Conservation (phyloP, 495 filamentous ascomycete species). For the Usnea hakonensis region DNA sequence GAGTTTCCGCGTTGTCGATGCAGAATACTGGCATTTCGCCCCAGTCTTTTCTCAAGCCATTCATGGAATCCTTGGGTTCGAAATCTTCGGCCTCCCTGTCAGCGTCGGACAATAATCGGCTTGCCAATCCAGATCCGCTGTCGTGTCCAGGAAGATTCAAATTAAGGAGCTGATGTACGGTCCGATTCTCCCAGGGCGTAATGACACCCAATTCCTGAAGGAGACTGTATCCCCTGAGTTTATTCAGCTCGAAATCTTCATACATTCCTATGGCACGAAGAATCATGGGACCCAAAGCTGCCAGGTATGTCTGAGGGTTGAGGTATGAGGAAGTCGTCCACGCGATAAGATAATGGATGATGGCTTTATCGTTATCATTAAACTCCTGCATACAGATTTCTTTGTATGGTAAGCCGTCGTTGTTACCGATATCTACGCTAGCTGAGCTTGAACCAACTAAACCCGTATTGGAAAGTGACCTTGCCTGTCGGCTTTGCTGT, state of each 20-base stretch:
- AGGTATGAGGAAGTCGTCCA: constrained; percentile 55
- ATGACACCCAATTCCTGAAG: constrained; percentile 82
- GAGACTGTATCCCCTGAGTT: constrained; percentile 55
- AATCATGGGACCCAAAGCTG: constrained; percentile 60
- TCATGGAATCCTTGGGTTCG: constrained; percentile 45
- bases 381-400: constrained; percentile 19
- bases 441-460: constrained; percentile 40
- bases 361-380: constrained; percentile 41
- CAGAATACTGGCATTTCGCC: constrained; percentile 65
- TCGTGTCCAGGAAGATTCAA: constrained; percentile 54
- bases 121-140: constrained; percentile 31
- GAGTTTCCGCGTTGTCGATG: constrained; percentile 63
- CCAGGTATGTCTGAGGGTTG: constrained; percentile 36
- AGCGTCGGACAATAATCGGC: constrained; percentile 28
- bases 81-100: constrained; percentile 27
- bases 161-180: constrained; percentile 48
- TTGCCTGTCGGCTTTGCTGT: constrained; percentile 53
- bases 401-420: constrained; percentile 21
- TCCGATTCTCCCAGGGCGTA: constrained; percentile 68
- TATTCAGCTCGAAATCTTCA: constrained; percentile 45
- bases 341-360: constrained; percentile 64
- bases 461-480: constrained; percentile 51
- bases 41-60: constrained; percentile 61
- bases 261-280: constrained; percentile 68
- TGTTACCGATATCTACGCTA: constrained; percentile 37